Base-by-base conservation (phyloP, 78 protist species). In the Dictyostelium capitatum region DNA sequence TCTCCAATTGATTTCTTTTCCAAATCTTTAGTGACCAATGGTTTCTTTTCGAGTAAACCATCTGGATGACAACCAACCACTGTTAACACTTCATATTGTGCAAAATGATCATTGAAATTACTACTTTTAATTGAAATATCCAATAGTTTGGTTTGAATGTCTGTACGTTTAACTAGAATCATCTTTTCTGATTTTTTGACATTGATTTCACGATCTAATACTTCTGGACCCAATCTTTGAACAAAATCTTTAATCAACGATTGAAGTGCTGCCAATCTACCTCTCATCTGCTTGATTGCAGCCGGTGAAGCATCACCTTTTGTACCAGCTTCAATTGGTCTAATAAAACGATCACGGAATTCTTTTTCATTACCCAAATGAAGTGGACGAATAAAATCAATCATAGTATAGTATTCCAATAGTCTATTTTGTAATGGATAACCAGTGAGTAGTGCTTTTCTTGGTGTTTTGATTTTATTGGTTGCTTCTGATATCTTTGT, bases 391-490 rank as follows among this genome's bases (percentile, higher is more conserved):
- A 97, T 94, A 47, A 62, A 96, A 23, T 96, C 85, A 48, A 96
- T 82, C 99, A 97, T 97, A 6, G 83, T 75, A 28, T 74, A 98
- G 72, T 97, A 98, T 73, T 98, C 99, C 19, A 32, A 53, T 14
- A 98, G 75, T n/a, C 89, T 85, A 79, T 98, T 98, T 77, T 98
- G 99, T 20, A 98, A 78, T 28, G 99, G 99, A 15, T 95, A 95
- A 4, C 99, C 99, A 0, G 99, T 98, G 59, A 98, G 92, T 15
- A 90, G 75, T 37, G 96, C 77, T 23, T 97, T 25, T n/a, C 54
- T 80, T 2, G 30, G 48, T 1, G 90, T 90, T 15, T 25, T 41
- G 2, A 90, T 41, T 32, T 32, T 14, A 8, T 28, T 32, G 28
- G 83, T 15, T 10, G 75, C 41, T 4, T 19, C 62, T 0, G 12